Evolutionary conservation across 306 rosid genomes (phyloP).

Genomic region (Cucurbita moschata): DNA sequence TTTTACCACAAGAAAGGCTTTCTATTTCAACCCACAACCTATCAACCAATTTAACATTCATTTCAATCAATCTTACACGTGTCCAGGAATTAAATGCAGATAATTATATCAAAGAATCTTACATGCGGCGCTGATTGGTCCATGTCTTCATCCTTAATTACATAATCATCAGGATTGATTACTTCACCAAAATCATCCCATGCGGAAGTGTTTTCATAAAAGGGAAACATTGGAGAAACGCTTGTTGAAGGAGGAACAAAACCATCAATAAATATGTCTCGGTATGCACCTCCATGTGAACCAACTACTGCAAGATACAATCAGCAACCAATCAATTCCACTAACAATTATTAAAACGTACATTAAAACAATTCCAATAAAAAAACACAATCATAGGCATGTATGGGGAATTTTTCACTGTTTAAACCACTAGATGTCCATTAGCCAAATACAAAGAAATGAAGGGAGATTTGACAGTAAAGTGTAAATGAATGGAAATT

Average conservation of each 20-base stretch:
- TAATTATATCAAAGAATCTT: constrained; percentile 7
- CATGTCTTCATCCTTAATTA: constrained; percentile 89
- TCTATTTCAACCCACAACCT: neutral
- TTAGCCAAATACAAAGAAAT: neutral
- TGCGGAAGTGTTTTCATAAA: constrained; percentile 52
- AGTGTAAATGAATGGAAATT: neutral
- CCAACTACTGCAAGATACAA: constrained; percentile 30
- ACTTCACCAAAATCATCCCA: constrained; percentile 99
- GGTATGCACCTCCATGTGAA: constrained; percentile 37
- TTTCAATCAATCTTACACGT: neutral
- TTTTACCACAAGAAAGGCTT: neutral
- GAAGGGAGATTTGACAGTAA: neutral
- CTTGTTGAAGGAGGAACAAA: constrained; percentile 73
- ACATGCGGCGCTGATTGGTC: constrained; percentile 52
- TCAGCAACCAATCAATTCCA: constrained; percentile 10
- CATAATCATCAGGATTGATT: constrained; percentile 97
- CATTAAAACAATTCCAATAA: neutral
- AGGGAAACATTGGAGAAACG: constrained; percentile 87
- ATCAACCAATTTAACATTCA: neutral
- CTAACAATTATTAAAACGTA: neutral
- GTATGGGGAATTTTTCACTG: neutral
- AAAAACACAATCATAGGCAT: neutral
- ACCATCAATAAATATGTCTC: constrained; percentile 73
- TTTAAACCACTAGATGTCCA: neutral
- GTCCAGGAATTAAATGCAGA: too few relatives aligned